Base-by-base conservation (phyloP, 331 rosid species). In the Telfairia occidentalis region DNA sequence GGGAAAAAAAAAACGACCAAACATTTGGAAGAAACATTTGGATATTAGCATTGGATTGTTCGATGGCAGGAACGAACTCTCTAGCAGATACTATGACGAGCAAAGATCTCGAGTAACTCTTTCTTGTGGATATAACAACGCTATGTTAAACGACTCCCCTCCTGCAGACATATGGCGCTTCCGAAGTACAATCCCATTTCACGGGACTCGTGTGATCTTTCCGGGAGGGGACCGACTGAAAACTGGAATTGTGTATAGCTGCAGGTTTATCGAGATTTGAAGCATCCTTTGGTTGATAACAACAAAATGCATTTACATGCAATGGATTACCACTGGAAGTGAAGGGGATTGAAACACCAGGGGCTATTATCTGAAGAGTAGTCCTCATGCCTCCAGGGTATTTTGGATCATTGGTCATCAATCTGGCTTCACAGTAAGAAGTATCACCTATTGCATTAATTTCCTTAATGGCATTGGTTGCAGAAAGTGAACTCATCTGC, bases 151-250 rank as follows among this genome's bases (percentile, higher is more conserved):
- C 85, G 80, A 55, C 73, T 74, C 66, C 71, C 78, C 76, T 80
- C 85, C 77, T 71, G 82, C 80, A 30, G 60, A 28, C 69, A 48
- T 30, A 71, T 18, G 75, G n/a, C 0, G 76, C 77, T 78, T 82
- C 86, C 9, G 81, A 29, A 23, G 49, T 75, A 75, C 86, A 76
- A 57, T 76, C 73, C 90, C 88, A 84, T 23, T 69, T 67, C 30
- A 43, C 88, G 48, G 84, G 78, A 57, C 80, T 82, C 49, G 76
- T 53, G 29, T 64, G 81, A 6, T 73, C 74, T 80, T 63, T 84
- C 49, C 73, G 65, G 8, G 86, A 52, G 42, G 83, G 73, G 50
- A 35, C 16, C 28, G 80, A 79, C 69, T 78, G 85, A 54, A 81
- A 69, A 53, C 49, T 66, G 23, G 77, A 57, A 24, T 71, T 83